Evolutionary conservation across 2,329 filamentous ascomycete genomes (phyloP), one percentile per base, ranked within the genome.

Genomic region (Madurella fahalii): DNA sequence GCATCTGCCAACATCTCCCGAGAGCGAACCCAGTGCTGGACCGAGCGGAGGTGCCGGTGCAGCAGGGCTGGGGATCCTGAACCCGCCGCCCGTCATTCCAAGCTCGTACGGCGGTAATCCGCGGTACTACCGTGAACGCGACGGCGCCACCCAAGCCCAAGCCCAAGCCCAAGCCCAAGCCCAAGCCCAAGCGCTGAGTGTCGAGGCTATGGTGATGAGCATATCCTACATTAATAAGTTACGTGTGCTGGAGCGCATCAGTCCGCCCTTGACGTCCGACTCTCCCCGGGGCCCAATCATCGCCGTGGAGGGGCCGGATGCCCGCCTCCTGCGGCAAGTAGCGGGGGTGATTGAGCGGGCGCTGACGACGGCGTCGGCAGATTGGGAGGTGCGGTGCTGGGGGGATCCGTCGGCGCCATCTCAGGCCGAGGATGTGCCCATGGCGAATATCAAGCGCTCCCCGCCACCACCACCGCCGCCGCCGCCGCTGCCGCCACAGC

Each of bases 161-260:
- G n/a, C 31, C 8, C 17, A 31, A 40, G 64, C 59, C 50, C 31
- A 25, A 30, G 18, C 8, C 37, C 37, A 42, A 20, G 15, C 31
- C 3, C 16, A 37, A 25, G 16, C 16, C 13, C 17, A 44, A 25
- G 60, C 77, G 65, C 67, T 67, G 57, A 80, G 75, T 47, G 72
- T 87, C 18, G 84, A 87, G 63, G 82, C 85, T 8, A 85, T 87
- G 73, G 83, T 92, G 56, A 89, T 89, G 84, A 83, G 78, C 25
- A 87, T 94, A 49, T 81, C 86, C 0, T 87, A 88, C 64, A 71
- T 84, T 43, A 84, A 84, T 61, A 96, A 95, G 70, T 82, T 96
- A 63, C 83, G 84, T 47, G 79, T 93, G 2, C 76, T 97, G 34
- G 78, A 83, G 15, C 85, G 84, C 58, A 90, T 96, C 60, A 87